These are phyloP conservation scores for Hericium erinaceus DNA, from an alignment of 768 basidiomycete genomes.

Conservation along the genomic window DNA sequence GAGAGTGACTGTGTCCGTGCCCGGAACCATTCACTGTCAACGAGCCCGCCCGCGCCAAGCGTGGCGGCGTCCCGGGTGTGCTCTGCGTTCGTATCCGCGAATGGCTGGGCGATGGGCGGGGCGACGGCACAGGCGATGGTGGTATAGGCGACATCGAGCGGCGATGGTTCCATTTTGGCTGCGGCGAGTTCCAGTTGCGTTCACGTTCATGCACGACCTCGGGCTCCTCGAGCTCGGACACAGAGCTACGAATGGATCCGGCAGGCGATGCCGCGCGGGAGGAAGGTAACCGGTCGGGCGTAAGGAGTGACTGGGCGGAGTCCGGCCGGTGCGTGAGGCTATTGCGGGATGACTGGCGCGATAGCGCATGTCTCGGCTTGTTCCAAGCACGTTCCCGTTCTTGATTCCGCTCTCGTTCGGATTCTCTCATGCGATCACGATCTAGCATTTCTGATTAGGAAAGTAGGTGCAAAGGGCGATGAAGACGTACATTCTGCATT, in stretches of 20 bases:
- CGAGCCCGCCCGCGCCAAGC: neutral
- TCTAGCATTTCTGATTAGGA: slow-evolving; percentile 9
- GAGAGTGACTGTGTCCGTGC: neutral
- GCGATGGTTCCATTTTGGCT: slow-evolving; percentile 16
- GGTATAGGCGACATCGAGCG: slow-evolving; percentile 9
- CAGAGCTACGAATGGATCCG: slow-evolving; percentile 16
- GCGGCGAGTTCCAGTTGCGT: slow-evolving; percentile 65
- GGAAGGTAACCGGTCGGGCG: slow-evolving; percentile 1
- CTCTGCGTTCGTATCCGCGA: slow-evolving; percentile 11
- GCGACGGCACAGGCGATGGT: slow-evolving; percentile 12
- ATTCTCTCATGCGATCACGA: slow-evolving; percentile 20
- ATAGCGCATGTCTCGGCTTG: slow-evolving; percentile 24
- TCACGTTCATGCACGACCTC: slow-evolving; percentile 45
- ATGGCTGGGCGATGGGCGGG: slow-evolving; percentile 8
- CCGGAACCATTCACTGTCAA: neutral
- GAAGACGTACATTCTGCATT: slow-evolving; percentile 13
- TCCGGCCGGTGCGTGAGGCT: slow-evolving; percentile 23
- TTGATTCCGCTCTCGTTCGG: slow-evolving; percentile 22
- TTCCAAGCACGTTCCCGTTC: slow-evolving; percentile 44
- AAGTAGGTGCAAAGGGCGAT: neutral
- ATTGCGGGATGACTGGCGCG: slow-evolving; percentile 36
- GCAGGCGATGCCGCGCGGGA: slow-evolving; percentile 8
- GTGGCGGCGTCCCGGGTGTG: neutral
- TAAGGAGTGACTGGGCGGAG: neutral
- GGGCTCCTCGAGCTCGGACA: slow-evolving; percentile 19